These are phyloP conservation scores for Mycena rosella DNA, from an alignment of 768 basidiomycete genomes.

Conservation along the genomic window DNA sequence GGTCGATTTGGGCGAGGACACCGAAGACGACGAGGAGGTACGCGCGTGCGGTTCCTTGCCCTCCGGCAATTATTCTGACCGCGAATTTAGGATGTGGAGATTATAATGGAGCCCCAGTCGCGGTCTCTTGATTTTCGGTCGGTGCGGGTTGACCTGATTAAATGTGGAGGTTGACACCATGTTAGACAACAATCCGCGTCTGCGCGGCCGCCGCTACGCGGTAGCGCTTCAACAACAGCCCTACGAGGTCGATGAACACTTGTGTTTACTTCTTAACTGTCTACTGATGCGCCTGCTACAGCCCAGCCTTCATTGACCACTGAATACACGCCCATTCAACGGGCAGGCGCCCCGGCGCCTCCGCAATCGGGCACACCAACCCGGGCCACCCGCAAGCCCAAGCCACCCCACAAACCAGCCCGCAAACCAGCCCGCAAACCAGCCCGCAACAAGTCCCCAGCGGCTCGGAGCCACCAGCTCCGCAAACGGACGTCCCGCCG, in stretches of 20 bases:
- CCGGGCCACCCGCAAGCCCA: conserved; percentile 33
- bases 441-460: conserved; percentile 11
- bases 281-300: conserved; percentile 37
- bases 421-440: conserved; percentile 22
- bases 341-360: conserved; percentile 55
- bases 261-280: background rate
- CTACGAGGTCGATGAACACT: conserved; percentile 45
- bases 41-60: conserved; percentile 11
- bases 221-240: conserved; percentile 46
- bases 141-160: conserved; percentile 26
- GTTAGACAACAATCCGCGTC: conserved; percentile 54
- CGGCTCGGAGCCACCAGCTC: conserved; percentile 27
- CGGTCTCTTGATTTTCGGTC: conserved; percentile 84
- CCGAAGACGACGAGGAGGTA: conserved; percentile 63
- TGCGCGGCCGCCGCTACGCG: conserved; percentile 48
- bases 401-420: too few species aligned
- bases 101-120: conserved; percentile 86
- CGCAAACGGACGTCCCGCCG: conserved; percentile 22
- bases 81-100: conserved; percentile 80
- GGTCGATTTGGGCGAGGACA: conserved; percentile 57
- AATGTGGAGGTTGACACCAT: conserved; percentile 2
- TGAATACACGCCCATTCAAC: conserved; percentile 83
- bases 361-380: conserved; percentile 35
- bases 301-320: conserved; percentile 77
- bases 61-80: conserved; percentile 8